Conservation (phyloP, 805 yeast genomes). For the Yarrowia sp. region DNA sequence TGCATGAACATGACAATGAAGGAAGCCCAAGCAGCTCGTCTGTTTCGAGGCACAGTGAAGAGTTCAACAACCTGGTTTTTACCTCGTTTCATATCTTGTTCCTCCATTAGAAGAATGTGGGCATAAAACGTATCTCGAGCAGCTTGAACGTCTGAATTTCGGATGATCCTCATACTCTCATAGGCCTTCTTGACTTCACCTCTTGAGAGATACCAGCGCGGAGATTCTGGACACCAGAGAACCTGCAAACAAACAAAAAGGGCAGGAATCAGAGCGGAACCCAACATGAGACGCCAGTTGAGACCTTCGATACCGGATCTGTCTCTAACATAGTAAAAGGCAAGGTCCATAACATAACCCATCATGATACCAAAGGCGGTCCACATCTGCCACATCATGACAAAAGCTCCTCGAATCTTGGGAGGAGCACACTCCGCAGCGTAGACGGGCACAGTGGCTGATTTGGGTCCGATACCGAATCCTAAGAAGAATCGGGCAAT, state of each 20-base stretch:
- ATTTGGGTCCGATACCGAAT: constrained; percentile 63
- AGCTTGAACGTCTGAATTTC: constrained; percentile 52
- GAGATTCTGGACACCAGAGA: constrained; percentile 63
- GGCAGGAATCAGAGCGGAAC: constrained; percentile 61
- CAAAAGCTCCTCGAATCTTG: constrained; percentile 59
- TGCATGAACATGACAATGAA: constrained; percentile 86
- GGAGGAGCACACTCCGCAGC: constrained; percentile 63
- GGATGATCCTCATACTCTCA: constrained; percentile 47
- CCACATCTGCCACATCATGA: constrained; percentile 72
- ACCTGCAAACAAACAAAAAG: constrained; percentile 52
- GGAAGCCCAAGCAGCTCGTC: constrained; percentile 78
- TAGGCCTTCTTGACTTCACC: constrained; percentile 51
- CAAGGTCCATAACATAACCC: constrained; percentile 60
- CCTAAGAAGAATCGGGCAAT: constrained; percentile 61
- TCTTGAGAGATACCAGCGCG: constrained; percentile 64
- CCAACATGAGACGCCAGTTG: constrained; percentile 65
- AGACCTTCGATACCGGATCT: constrained; percentile 24
- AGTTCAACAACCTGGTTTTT: constrained; percentile 41
- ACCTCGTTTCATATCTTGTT: constrained; percentile 40
- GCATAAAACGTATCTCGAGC: constrained; percentile 66
- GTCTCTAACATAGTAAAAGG: constrained; percentile 40
- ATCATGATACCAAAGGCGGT: constrained; percentile 73
- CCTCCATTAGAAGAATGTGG: constrained; percentile 49
- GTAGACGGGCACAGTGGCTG: constrained; percentile 66
- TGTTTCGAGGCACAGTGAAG: constrained; percentile 71